phyloP scores from a whole-genome alignment of 2,329 filamentous ascomycete genomes.

The Diatrype stigma region DNA sequence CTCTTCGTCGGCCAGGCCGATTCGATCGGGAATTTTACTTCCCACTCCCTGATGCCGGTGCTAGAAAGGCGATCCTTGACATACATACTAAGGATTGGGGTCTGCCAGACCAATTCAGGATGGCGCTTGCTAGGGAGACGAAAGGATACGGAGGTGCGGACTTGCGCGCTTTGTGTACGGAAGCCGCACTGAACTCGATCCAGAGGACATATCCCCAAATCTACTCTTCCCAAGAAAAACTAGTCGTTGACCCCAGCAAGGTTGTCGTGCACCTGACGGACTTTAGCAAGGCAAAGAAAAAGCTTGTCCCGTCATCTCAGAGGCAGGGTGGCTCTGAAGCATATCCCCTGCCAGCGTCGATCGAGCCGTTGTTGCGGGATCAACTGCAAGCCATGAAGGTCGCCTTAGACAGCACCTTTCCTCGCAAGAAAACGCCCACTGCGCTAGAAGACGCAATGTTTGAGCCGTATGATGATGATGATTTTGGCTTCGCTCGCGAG shows the following conservation, averaged over 20 bases:
- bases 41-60: slow-evolving; percentile 77
- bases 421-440: slow-evolving; percentile 79
- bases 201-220: slow-evolving; percentile 96
- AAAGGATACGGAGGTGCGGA: slow-evolving; percentile 98
- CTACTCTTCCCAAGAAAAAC: slow-evolving; percentile 83
- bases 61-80: slow-evolving; percentile 80
- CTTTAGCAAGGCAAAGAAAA: slow-evolving; percentile 96
- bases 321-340: slow-evolving; percentile 82
- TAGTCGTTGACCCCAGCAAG: slow-evolving; percentile 78
- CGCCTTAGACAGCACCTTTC: slow-evolving; percentile 71
- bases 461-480: slow-evolving; percentile 77
- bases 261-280: slow-evolving; percentile 89
- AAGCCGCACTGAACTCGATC: slow-evolving; percentile 92
- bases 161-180: slow-evolving; percentile 87
- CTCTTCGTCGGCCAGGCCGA: slow-evolving; percentile 85
- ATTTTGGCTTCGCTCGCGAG: slow-evolving; percentile 82
- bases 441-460: slow-evolving; percentile 92
- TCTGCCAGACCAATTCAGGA: slow-evolving; percentile 73
- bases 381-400: slow-evolving; percentile 67
- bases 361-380: slow-evolving; percentile 75
- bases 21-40: slow-evolving; percentile 99
- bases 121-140: slow-evolving; percentile 77
- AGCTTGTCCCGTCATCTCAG: slow-evolving; percentile 92
- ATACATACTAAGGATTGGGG: slow-evolving; percentile 97
- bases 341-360: slow-evolving; percentile 69